These are phyloP conservation scores for Xylariaceae sp. DNA, from an alignment of 2,329 filamentous ascomycete genomes.

Conservation along the genomic window DNA sequence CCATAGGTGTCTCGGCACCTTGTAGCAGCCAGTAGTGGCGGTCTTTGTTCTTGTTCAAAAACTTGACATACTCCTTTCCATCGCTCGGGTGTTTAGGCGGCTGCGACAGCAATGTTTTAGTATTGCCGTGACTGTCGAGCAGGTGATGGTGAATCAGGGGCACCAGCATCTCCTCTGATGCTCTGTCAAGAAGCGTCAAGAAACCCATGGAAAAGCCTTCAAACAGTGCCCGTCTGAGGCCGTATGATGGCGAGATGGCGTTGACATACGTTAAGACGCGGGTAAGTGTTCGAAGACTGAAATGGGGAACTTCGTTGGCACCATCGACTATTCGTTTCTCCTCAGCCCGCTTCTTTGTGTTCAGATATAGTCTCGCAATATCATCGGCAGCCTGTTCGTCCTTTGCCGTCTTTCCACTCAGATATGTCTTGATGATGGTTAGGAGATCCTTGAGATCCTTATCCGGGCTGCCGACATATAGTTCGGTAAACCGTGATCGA, in stretches of 20 bases:
- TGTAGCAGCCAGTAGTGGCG: slow-evolving; percentile 86
- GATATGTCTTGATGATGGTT: slow-evolving; percentile 81
- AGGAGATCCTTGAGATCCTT: slow-evolving; percentile 79
- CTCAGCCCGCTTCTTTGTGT: slow-evolving; percentile 74
- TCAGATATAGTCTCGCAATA: slow-evolving; percentile 80
- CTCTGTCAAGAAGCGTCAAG: slow-evolving; percentile 75
- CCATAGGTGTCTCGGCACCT: slow-evolving; percentile 60
- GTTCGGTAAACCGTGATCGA: slow-evolving; percentile 87
- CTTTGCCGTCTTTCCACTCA: slow-evolving; percentile 65
- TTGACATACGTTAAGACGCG: slow-evolving; percentile 83
- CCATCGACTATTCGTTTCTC: slow-evolving; percentile 87
- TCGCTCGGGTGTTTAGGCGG: slow-evolving; percentile 73
- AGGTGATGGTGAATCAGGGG: slow-evolving; percentile 78
- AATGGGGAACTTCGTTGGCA: slow-evolving; percentile 92
- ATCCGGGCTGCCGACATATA: slow-evolving; percentile 91
- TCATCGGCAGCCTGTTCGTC: slow-evolving; percentile 72
- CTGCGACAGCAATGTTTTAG: slow-evolving; percentile 69
- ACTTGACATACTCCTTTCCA: slow-evolving; percentile 72
- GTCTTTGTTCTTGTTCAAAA: slow-evolving; percentile 58
- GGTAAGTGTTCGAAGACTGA: slow-evolving; percentile 90
- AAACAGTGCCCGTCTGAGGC: slow-evolving; percentile 76
- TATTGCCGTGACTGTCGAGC: slow-evolving; percentile 63
- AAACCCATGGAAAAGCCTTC: slow-evolving; percentile 99
- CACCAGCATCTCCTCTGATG: slow-evolving; percentile 72
- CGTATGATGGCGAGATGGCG: slow-evolving; percentile 78